These are phyloP conservation scores for Clavariopsis aquatica DNA, from an alignment of 495 filamentous ascomycete species.

Conservation along the genomic window DNA sequence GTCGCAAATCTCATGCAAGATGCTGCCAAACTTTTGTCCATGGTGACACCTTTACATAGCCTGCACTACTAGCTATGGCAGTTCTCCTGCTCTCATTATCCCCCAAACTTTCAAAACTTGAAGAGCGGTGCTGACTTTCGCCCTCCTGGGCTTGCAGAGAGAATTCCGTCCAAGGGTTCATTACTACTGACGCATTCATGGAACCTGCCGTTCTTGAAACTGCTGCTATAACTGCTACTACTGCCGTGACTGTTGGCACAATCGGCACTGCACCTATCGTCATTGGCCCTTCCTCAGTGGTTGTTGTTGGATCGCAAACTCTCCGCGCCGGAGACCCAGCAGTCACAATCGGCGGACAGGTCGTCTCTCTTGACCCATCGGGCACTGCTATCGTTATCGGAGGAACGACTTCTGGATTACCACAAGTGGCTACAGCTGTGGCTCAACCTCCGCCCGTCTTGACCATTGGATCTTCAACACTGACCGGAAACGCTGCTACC, in stretches of 20 bases:
- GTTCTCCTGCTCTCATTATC: no score
- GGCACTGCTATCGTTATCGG: constrained; percentile 37
- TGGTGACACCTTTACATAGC: no score
- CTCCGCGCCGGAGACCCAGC: constrained; percentile 35
- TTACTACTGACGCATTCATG: background rate
- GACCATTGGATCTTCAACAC: constrained; percentile 40
- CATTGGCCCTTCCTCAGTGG: constrained; percentile 25
- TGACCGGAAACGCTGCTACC: constrained; percentile 44
- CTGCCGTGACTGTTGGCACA: constrained; percentile 16
- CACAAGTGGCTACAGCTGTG: constrained; percentile 5
- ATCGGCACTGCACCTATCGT: constrained; percentile 25
- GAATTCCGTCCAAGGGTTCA: background rate
- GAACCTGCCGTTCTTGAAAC: background rate
- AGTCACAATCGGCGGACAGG: constrained; percentile 36
- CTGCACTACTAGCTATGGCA: no score
- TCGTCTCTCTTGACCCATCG: constrained; percentile 38
- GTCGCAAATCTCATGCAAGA: no score
- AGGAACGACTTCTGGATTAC: constrained; percentile 30
- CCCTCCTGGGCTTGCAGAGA: no score
- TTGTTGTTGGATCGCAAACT: constrained; percentile 36
- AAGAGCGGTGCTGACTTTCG: no score
- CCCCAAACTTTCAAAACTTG: no score
- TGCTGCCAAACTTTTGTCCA: no score
- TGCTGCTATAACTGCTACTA: background rate
- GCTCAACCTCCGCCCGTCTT: constrained; percentile 38